Evolutionary conservation across 2,329 filamentous ascomycete species (phyloP).

Genomic region (Tetracladium maxilliforme): DNA sequence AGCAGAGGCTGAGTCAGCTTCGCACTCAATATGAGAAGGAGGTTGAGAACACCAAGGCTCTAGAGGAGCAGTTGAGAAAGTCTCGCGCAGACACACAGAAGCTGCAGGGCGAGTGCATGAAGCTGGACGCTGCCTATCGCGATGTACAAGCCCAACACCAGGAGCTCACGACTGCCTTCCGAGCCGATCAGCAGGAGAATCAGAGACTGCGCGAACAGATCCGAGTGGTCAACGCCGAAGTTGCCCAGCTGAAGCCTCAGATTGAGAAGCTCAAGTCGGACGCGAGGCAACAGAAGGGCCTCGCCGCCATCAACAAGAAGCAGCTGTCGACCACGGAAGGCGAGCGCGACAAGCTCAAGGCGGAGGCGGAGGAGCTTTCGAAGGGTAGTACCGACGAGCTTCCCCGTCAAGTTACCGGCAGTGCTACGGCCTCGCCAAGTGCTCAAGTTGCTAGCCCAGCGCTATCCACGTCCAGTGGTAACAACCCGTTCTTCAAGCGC

Average conservation of each 20-base stretch:
- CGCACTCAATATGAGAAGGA: conserved; percentile 87
- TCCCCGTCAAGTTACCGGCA: conserved; percentile 33
- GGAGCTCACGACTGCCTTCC: conserved; percentile 57
- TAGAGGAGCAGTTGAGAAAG: conserved; percentile 69
- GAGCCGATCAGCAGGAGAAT: conserved; percentile 84
- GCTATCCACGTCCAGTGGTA: conserved; percentile 55
- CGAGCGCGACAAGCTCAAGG: conserved; percentile 76
- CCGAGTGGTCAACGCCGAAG: conserved; percentile 65
- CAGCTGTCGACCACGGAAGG: conserved; percentile 80
- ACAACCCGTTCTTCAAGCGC: conserved; percentile 88
- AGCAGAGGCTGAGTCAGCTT: conserved; percentile 74
- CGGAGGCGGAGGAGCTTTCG: conserved; percentile 56
- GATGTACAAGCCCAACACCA: conserved; percentile 75
- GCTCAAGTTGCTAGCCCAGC: conserved; percentile 54
- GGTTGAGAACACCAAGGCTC: conserved; percentile 66
- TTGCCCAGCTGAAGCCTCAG: conserved; percentile 72
- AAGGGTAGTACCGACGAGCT: conserved; percentile 48
- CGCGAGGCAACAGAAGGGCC: conserved; percentile 85
- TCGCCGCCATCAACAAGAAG: conserved; percentile 98
- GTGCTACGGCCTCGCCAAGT: conserved; percentile 27
- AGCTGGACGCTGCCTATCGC: conserved; percentile 66
- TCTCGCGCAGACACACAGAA: conserved; percentile 73
- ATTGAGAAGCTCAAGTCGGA: conserved; percentile 89
- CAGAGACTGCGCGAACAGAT: conserved; percentile 76
- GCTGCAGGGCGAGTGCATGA: conserved; percentile 68